Base-by-base conservation (phyloP, 768 basidiomycete species). In the Daedaleopsis nitida region DNA sequence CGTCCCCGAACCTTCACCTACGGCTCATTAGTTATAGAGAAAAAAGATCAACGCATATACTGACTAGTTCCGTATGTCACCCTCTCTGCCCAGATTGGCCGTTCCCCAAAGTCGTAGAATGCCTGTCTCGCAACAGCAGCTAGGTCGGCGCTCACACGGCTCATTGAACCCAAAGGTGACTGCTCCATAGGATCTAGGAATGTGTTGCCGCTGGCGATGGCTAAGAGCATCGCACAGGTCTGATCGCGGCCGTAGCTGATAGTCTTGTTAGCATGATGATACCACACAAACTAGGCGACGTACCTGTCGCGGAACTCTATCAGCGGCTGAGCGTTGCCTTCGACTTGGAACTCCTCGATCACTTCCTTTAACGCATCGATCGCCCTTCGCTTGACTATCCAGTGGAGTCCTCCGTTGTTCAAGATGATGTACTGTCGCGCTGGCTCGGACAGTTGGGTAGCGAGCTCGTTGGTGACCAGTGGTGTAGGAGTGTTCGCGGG, bases 171-270 rank as follows among this genome's bases (percentile, higher is more conserved):
- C 13, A 74, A 57, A 12, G 75, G 71, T 23, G 80, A 73, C 53
- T 78, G 78, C 52, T 84, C 83, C n/a, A 76, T 75, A 32, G 78
- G 73, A 59, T 90, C 87, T 57, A 94, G 74, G 74, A 88, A 94
- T 1, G 88, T 87, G 72, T 94, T 95, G 38, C 90, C 91, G 60
- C 89, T 83, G 0, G 94, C 92, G 58, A 98, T 81, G 12, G 88
- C 90, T 14, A 96, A 81, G 17, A 94, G 83, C 91, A 97, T 96
- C 6, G 92, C 89, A 67, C 94, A 96, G 3, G 92, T 90, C 69
- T 96, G 92, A 71, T 95, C 92, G 55, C 93, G 84, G 49, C 95
- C 94, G 72, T 91, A 97, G 70, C 95, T 96, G 66, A 17, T 49
- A 27, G 47, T 60, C 1, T 19, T 5, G 23, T 64, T 12, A 64